Base-by-base conservation (phyloP, 495 filamentous ascomycete species). In the Penicillium diatomitis region DNA sequence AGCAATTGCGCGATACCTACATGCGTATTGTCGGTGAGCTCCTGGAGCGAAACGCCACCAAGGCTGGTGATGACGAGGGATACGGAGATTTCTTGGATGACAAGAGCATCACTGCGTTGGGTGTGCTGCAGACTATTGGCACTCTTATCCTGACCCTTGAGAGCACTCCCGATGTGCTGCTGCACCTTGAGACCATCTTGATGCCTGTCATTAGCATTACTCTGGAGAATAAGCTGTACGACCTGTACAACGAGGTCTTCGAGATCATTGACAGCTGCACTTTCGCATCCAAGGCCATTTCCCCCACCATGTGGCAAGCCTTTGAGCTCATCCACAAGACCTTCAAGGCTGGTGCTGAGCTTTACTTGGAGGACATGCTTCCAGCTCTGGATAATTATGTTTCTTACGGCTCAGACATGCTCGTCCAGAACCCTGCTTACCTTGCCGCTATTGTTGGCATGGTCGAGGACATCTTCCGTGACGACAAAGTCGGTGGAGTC, bases 261-360 rank as follows among this genome's bases (percentile, higher is more conserved):
- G 92, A 98, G 67, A 98, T 98, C 57, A 94, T 98, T 57, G 92
- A 98, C 64, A 95, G 88, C 75, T 98, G 94, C 71, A 98, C 94
- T n/a, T 98, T 97, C 62, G 85, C 92, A 10, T 90, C 92, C 34
- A 98, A 97, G 71, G 77, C 79, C 34, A 96, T 98, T 51, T 95
- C 92, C 4, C 82, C 86, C 27, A 95, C 85, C 32, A 98, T 98
- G 92, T 98, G 92, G 92, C 81, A 89, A 61, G 90, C 94, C 3
- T 98, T 98, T 57, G 89, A 90, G 67, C 81, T 97, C 31, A 92
- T 98, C 50, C 94, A 97, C 65, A 79, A 86, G 54, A 95, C 91
- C 6, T 98, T 98, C 77, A 96, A 96, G 73, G 85, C 88, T 39
- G 90, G 92, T 32, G 92, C 92, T 10, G 92, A 97, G 72, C 76